Evolutionary conservation across 1,284 basidiomycete species (phyloP).

Genomic region (Fomes fomentarius): DNA sequence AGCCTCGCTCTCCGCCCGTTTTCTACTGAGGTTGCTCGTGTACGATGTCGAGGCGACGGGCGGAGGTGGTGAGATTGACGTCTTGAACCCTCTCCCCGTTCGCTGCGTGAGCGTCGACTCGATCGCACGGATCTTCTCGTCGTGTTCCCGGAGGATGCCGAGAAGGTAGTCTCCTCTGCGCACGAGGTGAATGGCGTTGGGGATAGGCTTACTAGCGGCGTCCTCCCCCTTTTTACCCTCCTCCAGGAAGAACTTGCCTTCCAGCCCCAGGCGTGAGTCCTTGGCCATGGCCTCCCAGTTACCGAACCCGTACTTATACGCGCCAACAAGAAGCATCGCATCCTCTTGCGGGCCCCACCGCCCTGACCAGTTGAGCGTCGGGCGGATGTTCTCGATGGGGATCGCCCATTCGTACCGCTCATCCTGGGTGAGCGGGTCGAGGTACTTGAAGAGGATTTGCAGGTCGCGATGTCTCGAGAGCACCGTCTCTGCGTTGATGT

Average conservation of each 20-base stretch:
- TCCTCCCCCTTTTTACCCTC: slow-evolving; percentile 93
- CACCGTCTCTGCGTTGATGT: slow-evolving; percentile 98
- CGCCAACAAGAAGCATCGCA: slow-evolving; percentile 92
- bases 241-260: slow-evolving; percentile 97
- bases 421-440: slow-evolving; percentile 71
- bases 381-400: slow-evolving; percentile 91
- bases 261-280: slow-evolving; percentile 82
- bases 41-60: slow-evolving; percentile 72
- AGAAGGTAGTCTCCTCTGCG: slow-evolving; percentile 95
- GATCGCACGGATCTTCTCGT: slow-evolving; percentile 88
- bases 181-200: slow-evolving; percentile 96
- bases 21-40: slow-evolving; percentile 54
- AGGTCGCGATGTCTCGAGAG: slow-evolving; percentile 91
- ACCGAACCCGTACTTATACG: slow-evolving; percentile 93
- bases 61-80: slow-evolving; percentile 72
- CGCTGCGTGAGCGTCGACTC: slow-evolving; percentile 74
- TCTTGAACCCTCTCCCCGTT: slow-evolving; percentile 66
- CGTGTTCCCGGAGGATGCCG: slow-evolving; percentile 88
- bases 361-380: slow-evolving; percentile 95
- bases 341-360: slow-evolving; percentile 95
- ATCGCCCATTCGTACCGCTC: slow-evolving; percentile 78
- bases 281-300: slow-evolving; percentile 97
- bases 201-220: slow-evolving; percentile 80
- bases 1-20: slow-evolving; percentile 81
- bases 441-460: slow-evolving; percentile 84